Conservation (phyloP, 2,329 filamentous ascomycete genomes). For the Penicillium sp. region DNA sequence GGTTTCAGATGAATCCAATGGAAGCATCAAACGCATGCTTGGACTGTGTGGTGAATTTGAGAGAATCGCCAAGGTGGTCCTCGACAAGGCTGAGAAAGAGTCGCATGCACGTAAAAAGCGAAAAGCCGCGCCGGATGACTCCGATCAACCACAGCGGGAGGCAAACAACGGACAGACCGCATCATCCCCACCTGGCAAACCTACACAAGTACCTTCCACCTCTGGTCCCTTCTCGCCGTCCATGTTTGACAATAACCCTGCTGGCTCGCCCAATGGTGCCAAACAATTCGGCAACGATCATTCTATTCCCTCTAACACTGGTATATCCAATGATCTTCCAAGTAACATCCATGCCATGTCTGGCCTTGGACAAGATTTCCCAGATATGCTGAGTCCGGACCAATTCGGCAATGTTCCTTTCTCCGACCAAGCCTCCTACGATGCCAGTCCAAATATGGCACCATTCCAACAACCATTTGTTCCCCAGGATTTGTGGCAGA, state of each 20-base stretch:
- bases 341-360: slow-evolving; percentile 34
- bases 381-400: slow-evolving; percentile 43
- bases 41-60: slow-evolving; percentile 96
- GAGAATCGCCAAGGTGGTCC: slow-evolving; percentile 84
- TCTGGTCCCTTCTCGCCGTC: slow-evolving; percentile 31
- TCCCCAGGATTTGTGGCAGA: slow-evolving; percentile 90
- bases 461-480: slow-evolving; percentile 83
- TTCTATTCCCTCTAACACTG: slow-evolving; percentile 26
- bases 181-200: slow-evolving; percentile 32
- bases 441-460: slow-evolving; percentile 38
- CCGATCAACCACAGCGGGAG: slow-evolving; percentile 23
- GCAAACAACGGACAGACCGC: slow-evolving; percentile 22
- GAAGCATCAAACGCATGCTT: slow-evolving; percentile 91
- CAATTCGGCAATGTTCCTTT: slow-evolving; percentile 39
- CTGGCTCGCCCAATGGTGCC: slow-evolving; percentile 21
- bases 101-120: slow-evolving; percentile 79
- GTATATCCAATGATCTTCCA: slow-evolving; percentile 28
- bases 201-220: slow-evolving; percentile 24
- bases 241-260: slow-evolving; percentile 28
- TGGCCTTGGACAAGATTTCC: slow-evolving; percentile 39
- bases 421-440: slow-evolving; percentile 35
- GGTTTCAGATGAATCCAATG: slow-evolving; percentile 85
- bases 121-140: slow-evolving; percentile 67
- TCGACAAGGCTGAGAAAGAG: slow-evolving; percentile 90
- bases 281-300: slow-evolving; percentile 32